These are phyloP conservation scores for Rhypophila decipiens DNA, from an alignment of 495 filamentous ascomycete species.

Conservation along the genomic window DNA sequence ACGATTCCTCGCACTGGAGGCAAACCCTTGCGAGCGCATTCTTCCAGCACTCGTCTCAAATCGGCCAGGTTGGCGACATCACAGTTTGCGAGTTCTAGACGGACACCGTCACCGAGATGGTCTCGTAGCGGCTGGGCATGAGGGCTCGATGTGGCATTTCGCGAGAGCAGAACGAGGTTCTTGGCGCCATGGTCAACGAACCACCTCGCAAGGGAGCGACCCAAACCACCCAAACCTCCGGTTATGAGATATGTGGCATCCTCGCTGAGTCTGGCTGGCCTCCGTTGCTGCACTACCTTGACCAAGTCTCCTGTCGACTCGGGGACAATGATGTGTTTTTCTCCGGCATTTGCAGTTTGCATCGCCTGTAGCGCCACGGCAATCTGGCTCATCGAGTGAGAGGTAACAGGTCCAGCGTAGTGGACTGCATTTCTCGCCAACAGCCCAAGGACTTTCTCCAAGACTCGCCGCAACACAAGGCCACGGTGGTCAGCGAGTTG, in stretches of 20 bases:
- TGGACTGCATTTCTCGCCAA: neutral
- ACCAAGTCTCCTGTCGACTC: neutral
- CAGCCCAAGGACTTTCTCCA: neutral
- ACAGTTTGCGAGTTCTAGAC: conserved; percentile 26
- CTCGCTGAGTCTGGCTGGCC: neutral
- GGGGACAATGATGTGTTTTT: conserved; percentile 7
- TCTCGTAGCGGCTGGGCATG: conserved; percentile 7
- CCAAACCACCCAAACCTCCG: conserved; percentile 52
- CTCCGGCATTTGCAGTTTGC: conserved; percentile 12
- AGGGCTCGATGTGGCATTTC: conserved; percentile 6
- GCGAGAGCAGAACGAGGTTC: conserved; percentile 44
- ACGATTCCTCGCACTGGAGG: neutral
- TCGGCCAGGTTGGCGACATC: conserved; percentile 37
- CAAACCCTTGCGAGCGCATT: neutral
- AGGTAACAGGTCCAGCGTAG: conserved; percentile 6
- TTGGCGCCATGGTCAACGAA: conserved; percentile 40
- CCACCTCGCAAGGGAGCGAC: conserved; percentile 41
- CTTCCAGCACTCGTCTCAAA: neutral
- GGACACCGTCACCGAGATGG: conserved; percentile 19
- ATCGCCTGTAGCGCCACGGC: conserved; percentile 11
- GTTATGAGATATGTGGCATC: conserved; percentile 43
- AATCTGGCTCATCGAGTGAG: conserved; percentile 1
- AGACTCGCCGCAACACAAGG: neutral
- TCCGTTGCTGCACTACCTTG: too few relatives aligned
- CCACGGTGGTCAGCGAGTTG: neutral